Base-by-base conservation (phyloP, 805 yeast genomes). In the Sugiyamaella qingdaonensis region DNA sequence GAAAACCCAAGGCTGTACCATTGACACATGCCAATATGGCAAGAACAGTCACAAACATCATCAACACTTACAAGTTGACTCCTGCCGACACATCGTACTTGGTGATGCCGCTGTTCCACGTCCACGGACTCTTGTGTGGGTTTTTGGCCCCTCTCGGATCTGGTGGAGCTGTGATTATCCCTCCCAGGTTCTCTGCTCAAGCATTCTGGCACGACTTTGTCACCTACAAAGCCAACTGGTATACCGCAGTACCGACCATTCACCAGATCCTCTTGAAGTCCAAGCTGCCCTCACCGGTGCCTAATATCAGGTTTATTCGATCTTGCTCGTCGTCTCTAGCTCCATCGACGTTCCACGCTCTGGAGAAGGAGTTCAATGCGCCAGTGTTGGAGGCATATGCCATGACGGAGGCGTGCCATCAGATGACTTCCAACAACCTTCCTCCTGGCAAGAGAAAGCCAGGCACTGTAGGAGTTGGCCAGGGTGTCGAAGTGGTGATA, bases 321-420 rank as follows among this genome's bases (percentile, higher is more conserved):
- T 83, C 88, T 0, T 85, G 90, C 63, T 85, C 89, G 1, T 78
- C 88, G 0, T 77, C 88, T 4, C 72, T 85, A 61, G 87, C 89
- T 1, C 88, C 88, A 1, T 66, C 82, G 1, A 82, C 82, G 4
- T 79, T 85, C 71, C 72, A 72, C 51, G 74, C 77, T 64, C 71
- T 85, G 46, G 90, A 85, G 60, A 55, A 68, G 46, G 72, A 75
- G 31, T 80, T 85, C 65, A 69, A 77, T 8, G 85, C 87, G 0
- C 89, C 89, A 0, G 89, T 85, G 0, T 64, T 84, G 13, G 91
- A 85, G 65, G 90, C 90, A 0, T 85, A 85, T 63, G 90, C 89
- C 3, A 84, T 85, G 88, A 85, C 90, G 1, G 91, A 85, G 64
- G 88, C 88, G 1, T 76, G 87, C n/a, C 90, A 85, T 66, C 89